These are phyloP conservation scores for Trichoderma koningiopsis DNA, from an alignment of 2,329 filamentous ascomycete species.

Conservation along the genomic window DNA sequence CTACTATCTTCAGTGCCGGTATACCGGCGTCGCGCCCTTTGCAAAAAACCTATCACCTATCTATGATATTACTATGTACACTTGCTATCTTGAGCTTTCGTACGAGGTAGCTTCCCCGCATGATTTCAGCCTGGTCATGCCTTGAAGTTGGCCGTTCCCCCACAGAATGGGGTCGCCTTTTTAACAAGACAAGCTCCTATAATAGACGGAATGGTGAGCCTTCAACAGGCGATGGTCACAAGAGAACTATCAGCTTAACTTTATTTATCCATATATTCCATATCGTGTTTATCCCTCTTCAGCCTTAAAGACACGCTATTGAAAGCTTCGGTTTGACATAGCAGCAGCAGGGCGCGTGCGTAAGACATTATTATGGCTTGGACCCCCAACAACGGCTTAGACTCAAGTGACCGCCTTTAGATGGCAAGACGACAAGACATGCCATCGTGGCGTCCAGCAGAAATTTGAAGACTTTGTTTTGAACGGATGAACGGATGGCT, in stretches of 20 bases:
- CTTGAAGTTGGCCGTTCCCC: slow-evolving; percentile 14
- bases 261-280: not conserved
- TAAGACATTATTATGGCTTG: not conserved
- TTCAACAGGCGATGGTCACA: not conserved
- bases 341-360: not conserved
- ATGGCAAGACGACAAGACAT: not conserved
- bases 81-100: not conserved
- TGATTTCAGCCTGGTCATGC: not conserved
- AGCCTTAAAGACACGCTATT: not conserved
- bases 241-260: not conserved
- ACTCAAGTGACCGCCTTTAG: not conserved
- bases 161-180: slow-evolving; percentile 7
- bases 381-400: not conserved
- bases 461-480: not conserved
- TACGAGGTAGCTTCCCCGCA: not conserved
- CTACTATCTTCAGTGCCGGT: not conserved
- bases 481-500: not conserved
- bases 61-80: not conserved
- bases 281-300: not conserved
- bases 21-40: not conserved
- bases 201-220: not conserved
- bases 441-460: not conserved
- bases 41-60: not conserved
- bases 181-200: not conserved
- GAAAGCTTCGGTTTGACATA: not conserved